Percentiles rank a stretch among this genome's conserved stretches.
Evolutionary conservation across 495 filamentous ascomycete species (phyloP).

Genomic region (Ramalina peruviana): DNA sequence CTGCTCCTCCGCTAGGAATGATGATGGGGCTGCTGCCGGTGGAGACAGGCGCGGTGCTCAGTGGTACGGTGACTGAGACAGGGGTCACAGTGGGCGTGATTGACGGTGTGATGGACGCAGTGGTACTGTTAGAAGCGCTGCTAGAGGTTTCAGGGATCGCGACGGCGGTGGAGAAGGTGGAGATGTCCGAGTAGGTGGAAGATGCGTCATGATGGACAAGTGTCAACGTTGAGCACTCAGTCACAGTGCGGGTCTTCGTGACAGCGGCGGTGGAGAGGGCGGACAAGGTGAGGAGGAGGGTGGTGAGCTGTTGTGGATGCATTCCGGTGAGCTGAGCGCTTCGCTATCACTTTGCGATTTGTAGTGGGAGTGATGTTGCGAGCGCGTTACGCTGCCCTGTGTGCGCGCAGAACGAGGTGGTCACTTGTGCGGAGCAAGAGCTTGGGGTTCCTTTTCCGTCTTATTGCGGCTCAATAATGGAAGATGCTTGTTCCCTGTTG

Average conservation of each 20-base stretch:
- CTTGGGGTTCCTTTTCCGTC: not conserved
- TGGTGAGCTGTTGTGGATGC: not conserved
- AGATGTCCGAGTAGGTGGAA: not conserved
- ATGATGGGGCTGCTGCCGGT: not conserved
- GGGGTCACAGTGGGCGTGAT: not conserved
- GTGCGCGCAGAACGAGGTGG: not conserved
- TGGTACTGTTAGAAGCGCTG: not conserved
- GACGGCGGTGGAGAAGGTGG: not conserved
- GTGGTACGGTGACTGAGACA: not conserved
- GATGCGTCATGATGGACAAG: not conserved
- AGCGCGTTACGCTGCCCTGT: not conserved
- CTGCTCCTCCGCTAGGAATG: not conserved
- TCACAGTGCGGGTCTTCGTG: too few species aligned
- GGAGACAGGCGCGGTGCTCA: not conserved
- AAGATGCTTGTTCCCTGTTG: not conserved
- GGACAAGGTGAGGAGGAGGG: constrained; percentile 1
- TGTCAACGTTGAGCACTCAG: not conserved
- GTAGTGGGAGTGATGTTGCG: not conserved
- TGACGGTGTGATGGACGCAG: not conserved
- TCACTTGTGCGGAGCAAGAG: not conserved
- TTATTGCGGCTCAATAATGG: not conserved
- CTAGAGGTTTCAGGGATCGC: not conserved
- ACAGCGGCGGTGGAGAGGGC: not conserved
- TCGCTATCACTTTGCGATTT: too few species aligned
- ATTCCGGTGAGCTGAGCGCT: not conserved